Conservation (phyloP, 768 basidiomycete genomes). For the Naganishia randhawae region DNA sequence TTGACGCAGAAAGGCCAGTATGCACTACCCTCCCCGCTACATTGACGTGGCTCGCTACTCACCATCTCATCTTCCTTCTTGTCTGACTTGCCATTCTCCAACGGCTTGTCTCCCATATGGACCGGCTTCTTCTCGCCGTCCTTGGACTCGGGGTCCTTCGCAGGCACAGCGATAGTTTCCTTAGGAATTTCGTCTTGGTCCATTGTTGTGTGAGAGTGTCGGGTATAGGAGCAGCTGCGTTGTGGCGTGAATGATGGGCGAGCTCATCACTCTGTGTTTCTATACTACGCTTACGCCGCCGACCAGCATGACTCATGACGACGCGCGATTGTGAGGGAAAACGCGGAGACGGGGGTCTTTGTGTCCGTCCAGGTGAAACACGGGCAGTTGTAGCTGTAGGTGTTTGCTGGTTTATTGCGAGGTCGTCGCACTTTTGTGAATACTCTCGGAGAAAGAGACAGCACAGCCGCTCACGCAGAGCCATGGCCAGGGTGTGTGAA, state of each 20-base stretch:
- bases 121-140: conserved; percentile 56
- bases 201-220: neutral
- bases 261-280: neutral
- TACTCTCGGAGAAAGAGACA: too few relatives aligned
- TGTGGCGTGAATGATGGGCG: neutral
- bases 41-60: conserved; percentile 50
- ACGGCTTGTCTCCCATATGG: conserved; percentile 36
- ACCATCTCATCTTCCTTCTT: conserved; percentile 61
- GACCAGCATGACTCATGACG: neutral
- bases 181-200: conserved; percentile 30
- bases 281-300: conserved; percentile 4
- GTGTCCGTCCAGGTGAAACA: too few relatives aligned
- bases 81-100: conserved; percentile 23
- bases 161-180: conserved; percentile 47
- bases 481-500: conserved; percentile 56
- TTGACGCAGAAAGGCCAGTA: neutral
- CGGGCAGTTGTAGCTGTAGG: too few relatives aligned
- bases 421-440: too few relatives aligned
- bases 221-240: neutral
- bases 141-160: conserved; percentile 57
- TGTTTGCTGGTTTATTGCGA: too few relatives aligned
- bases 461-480: too few relatives aligned
- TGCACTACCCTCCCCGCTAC: conserved; percentile 7
- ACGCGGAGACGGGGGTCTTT: too few relatives aligned
- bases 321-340: neutral